These are phyloP conservation scores for Solanum microdontum DNA, from an alignment of 257 asterid species.

Conservation along the genomic window DNA sequence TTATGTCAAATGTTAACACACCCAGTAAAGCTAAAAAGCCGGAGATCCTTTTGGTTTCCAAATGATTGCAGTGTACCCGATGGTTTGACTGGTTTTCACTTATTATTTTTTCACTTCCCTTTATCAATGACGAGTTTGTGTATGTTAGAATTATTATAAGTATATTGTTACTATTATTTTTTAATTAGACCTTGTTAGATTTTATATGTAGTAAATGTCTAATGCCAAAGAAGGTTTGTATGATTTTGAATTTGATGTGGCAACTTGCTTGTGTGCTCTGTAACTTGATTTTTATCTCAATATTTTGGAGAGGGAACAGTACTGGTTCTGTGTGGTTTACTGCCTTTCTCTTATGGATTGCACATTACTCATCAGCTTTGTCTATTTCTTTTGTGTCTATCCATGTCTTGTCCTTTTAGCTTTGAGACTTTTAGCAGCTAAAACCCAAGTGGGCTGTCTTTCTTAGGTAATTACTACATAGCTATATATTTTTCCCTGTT, in stretches of 20 bases:
- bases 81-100: constrained; percentile 1
- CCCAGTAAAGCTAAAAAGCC: constrained; percentile 97
- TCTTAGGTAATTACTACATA: not conserved
- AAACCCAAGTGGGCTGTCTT: not conserved
- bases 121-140: not conserved
- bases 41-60: constrained; percentile 85
- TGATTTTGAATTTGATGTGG: not conserved
- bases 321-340: not conserved
- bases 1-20: constrained; percentile 64
- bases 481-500: not conserved
- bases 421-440: not conserved
- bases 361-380: not conserved
- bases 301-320: not conserved
- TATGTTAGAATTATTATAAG: not conserved
- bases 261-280: not conserved
- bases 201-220: not conserved
- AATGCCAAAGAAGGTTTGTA: not conserved
- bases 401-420: not conserved
- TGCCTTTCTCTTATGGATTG: not conserved
- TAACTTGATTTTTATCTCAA: not conserved
- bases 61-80: constrained; percentile 18
- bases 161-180: not conserved
- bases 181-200: not conserved
- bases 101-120: not conserved
- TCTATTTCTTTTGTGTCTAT: not conserved